A percentile compares a stretch with the other conserved stretches of the same genome.
Conservation (phyloP, 192 early-diverging fungal genomes). For the Backusella psychrophila region DNA sequence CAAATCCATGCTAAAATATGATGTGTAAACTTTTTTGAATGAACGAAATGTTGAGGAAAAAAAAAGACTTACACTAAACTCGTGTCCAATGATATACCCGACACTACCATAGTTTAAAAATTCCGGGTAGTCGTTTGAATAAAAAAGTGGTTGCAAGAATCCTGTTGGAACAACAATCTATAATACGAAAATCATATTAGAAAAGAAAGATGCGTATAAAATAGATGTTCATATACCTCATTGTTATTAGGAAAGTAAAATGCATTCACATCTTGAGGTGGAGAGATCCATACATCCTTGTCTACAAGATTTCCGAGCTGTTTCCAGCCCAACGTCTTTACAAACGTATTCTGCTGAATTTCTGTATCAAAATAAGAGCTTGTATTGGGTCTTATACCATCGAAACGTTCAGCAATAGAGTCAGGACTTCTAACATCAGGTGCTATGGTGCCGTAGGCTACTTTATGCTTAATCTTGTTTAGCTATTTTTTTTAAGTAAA, state of each 20-base stretch:
- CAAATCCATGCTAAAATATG: conserved; percentile 46
- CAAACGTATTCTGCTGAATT: conserved; percentile 42
- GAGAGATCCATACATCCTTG: conserved; percentile 49
- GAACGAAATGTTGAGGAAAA: neutral
- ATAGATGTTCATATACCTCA: no score
- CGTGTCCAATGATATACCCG: conserved; percentile 54
- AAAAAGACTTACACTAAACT: conserved; percentile 34
- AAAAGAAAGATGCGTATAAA: neutral
- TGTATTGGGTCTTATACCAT: conserved; percentile 43
- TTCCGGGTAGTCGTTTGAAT: conserved; percentile 32
- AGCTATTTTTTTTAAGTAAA: conserved; percentile 16
- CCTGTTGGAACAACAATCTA: conserved; percentile 44
- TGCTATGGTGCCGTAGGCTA: conserved; percentile 61
- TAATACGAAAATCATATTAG: neutral
- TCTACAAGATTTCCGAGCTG: conserved; percentile 43
- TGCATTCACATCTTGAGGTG: conserved; percentile 29
- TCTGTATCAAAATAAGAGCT: conserved; percentile 64
- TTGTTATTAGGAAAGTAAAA: neutral
- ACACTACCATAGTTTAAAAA: conserved; percentile 61
- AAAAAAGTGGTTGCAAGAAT: conserved; percentile 48
- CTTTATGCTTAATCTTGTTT: conserved; percentile 51
- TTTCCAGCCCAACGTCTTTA: conserved; percentile 7
- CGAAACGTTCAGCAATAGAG: conserved; percentile 53
- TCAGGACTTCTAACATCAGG: conserved; percentile 47
- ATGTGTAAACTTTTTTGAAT: neutral